Evolutionary conservation across 2,329 filamentous ascomycete species (phyloP), one percentile per base, ranked within the genome.

Genomic region (Cercospora sojina): DNA sequence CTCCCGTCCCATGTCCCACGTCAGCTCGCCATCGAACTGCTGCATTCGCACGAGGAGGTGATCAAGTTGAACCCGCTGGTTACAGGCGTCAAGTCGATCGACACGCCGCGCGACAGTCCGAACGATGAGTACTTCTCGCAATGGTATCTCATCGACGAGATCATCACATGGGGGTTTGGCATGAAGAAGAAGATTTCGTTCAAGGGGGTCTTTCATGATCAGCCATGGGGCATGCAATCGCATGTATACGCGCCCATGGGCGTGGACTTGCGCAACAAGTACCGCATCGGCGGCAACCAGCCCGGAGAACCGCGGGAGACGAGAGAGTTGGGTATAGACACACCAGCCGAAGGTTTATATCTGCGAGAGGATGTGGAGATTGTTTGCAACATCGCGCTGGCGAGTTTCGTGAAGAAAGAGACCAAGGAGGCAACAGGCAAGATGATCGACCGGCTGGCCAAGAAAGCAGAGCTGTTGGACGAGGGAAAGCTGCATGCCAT

Each of bases 111-210:
- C 79, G 83, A 89, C 78, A 88, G 53, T 59, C 84, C 87, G 64
- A 81, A 87, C 70, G 89, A 91, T 78, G 89, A 91, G 77, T 91
- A 84, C 79, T 91, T 89, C 78, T 87, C 87, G 69, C 89, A 88
- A 31, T 91, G 89, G 89, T 91, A 91, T 77, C 88, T 91, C 77
- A 90, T 91, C 74, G 85, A 81, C 65, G 85, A 91, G 81, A 85
- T 87, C 73, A 88, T 91, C 67, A 88, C 90, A 75, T 86, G 87
- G 71, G 79, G 90, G 5, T 88, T 89, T 0, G 89, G 89, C 35
- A 79, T 90, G 64, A 88, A 88, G 70, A 87, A 82, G 78, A 82
- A 86, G 74, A 89, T 91, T 77, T 84, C 82, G 56, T 91, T 91
- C 80, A 89, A 87, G 67, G 89, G 87, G 67, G 90, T 88, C 74